Evolutionary conservation across 306 rosid species (phyloP), one percentile per base, ranked within the genome.

Genomic region (Chamaecrista fasciculata): DNA sequence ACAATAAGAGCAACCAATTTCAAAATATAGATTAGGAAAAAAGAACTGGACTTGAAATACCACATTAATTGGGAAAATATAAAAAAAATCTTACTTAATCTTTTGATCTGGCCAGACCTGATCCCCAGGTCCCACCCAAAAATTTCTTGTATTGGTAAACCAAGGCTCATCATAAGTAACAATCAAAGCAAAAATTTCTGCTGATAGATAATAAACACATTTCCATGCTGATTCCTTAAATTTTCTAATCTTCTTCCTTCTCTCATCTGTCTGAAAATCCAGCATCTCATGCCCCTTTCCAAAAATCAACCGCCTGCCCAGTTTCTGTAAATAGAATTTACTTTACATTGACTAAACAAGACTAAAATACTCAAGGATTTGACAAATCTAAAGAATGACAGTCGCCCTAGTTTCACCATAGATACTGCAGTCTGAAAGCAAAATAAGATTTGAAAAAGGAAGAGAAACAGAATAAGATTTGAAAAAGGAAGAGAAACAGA

Each of bases 191-290:
- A 95, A 79, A 67, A 91, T 0, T 86, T 91, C 99, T 11, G 96
- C 91, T 23, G 97, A 85, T 33, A 95, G 91, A 86, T 55, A 95
- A 81, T 90, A 95, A 75, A 91, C 47, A 75, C 92, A 95, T 81
- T 95, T 95, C 99, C 99, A 95, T 16, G 97, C 99, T 11, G 99
- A 95, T 73, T 95, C 99, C 83, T 95, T 95, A 52, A 95, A 91
- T 57, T 95, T 95, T 46, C 81, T 86, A 24, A 95, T 95, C 83
- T 78, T 95, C 83, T 84, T 95, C 70, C 73, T 81, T 71, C 80
- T 86, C 24, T 89, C 96, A 6, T 69, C 83, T 0, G 88, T 77
- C 63, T 79, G 44, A 47, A 62, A 58, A 80, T 87, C 85, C 70
- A 66, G 66, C 76, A 1, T 71, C 71, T 51, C 78, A 50, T 67